Base-by-base conservation (phyloP, 495 filamentous ascomycete species). In the Penicillium cinerascens region DNA sequence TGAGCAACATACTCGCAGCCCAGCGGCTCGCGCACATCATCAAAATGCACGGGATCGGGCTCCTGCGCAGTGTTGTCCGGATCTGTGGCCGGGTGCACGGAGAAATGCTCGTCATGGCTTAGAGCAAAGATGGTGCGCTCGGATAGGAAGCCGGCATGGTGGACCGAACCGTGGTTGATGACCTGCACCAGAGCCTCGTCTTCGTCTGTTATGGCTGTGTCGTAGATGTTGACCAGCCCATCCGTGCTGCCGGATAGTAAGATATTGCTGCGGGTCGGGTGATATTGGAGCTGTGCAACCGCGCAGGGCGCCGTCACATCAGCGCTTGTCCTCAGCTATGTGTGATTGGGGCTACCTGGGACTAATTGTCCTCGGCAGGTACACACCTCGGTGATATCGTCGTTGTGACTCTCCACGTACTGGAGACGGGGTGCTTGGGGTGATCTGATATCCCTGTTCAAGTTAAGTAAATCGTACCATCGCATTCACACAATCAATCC, bases 161-260 rank as follows among this genome's bases (percentile, higher is more conserved):
- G 89, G 33, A 98, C 82, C 2, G 91, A 92, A 55, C 77, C 83
- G 66, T 93, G 89, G 72, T 98, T 97, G 68, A 95, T 85, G 11
- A 93, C 87, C 63, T 91, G 88, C 33, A 87, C 72, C 6, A 96
- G 73, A 0, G 91, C 87, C 18, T 96, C 90, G 63, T 97, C 91
- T 63, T 95, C 90, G 60, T 92, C 89, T 21, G 79, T 63, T 35
- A 89, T 80, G 17, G 73, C 76, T 13, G 81, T 85, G 65, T 97
- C 84, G 71, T 87, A 95, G 42, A 96, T 73, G 61, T 91, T 95
- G 48, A 97, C 79, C 0, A 97, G 81, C 13, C 88, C 88, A 73
- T 98, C 93, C n/a, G 91, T 96, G 46, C 88, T 91, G 52, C 90
- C 91, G 26, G 89, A 91, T 17, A 96, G 77, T 13, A 97, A 78